These are phyloP conservation scores for Fraxinus platypoda DNA, from an alignment of 305 asterid species.

Conservation along the genomic window DNA sequence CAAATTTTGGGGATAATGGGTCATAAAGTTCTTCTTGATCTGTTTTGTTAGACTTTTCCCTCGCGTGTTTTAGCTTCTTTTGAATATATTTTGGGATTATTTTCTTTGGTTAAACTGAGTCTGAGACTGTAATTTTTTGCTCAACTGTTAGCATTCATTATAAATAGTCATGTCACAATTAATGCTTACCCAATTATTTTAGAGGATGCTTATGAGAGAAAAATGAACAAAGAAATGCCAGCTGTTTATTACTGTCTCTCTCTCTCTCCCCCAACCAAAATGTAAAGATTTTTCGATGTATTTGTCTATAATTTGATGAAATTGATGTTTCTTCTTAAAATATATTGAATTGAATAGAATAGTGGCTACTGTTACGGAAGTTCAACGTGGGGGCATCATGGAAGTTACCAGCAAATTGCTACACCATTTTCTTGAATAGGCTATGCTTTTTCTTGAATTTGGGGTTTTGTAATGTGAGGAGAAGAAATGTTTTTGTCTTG, in stretches of 20 bases:
- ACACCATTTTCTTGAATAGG: not conserved
- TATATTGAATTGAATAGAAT: conserved; percentile 13
- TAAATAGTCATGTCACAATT: conserved; percentile 13
- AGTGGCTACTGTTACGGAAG: conserved; percentile 13
- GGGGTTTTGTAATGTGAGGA: not conserved
- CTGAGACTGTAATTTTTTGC: not conserved
- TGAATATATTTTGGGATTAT: conserved; percentile 23
- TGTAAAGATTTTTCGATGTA: conserved; percentile 21
- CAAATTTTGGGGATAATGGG: conserved; percentile 27
- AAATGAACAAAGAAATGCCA: conserved; percentile 21
- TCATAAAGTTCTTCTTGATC: conserved; percentile 41
- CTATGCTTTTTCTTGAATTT: not conserved
- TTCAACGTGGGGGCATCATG: conserved; percentile 12
- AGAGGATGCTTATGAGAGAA: conserved; percentile 26
- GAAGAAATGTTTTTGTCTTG: not conserved
- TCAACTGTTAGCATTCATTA: not conserved
- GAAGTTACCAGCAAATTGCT: not conserved
- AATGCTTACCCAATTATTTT: conserved; percentile 15
- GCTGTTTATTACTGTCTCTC: conserved; percentile 26
- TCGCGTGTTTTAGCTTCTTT: conserved; percentile 32
- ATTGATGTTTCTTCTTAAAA: conserved; percentile 18
- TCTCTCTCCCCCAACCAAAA: conserved; percentile 9
- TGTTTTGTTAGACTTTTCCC: conserved; percentile 32
- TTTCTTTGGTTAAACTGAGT: conserved; percentile 27
- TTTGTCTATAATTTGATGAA: conserved; percentile 13